phyloP scores from a whole-genome alignment of 2,329 filamentous ascomycete genomes.

The Calonectria ilicicola region DNA sequence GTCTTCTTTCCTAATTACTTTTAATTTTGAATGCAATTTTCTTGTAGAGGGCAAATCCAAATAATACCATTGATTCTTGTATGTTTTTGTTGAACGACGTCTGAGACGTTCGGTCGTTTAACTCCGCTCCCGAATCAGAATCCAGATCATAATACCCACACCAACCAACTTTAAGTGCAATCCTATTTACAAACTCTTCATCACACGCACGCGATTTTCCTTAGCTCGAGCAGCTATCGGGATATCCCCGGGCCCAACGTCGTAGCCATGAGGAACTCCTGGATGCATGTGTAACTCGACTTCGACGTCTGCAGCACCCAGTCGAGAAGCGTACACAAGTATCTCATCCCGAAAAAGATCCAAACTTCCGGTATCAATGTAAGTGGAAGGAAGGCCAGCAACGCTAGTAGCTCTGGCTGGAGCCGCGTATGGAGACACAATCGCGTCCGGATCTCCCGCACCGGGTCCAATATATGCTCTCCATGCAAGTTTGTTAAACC shows the following conservation, averaged over 20 bases:
- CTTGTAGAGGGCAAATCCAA: too few species aligned
- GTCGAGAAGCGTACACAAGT: neutral
- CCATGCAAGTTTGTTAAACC: neutral
- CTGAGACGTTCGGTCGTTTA: too few species aligned
- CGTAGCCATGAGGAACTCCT: neutral
- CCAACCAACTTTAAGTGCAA: too few species aligned
- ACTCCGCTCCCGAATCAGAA: too few species aligned
- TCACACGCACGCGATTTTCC: neutral
- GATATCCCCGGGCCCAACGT: neutral
- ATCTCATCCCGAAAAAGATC: constrained; percentile 34
- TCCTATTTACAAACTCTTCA: neutral
- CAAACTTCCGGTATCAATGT: constrained; percentile 30
- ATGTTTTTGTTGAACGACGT: too few species aligned
- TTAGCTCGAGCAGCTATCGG: neutral
- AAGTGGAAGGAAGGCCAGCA: constrained; percentile 21
- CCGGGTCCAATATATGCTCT: neutral
- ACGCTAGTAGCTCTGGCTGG: constrained; percentile 30
- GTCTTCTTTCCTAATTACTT: too few species aligned
- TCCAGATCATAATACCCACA: too few species aligned
- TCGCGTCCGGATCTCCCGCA: neutral
- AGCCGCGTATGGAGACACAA: constrained; percentile 23
- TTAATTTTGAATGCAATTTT: too few species aligned
- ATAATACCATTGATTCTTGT: too few species aligned
- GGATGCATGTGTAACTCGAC: neutral
- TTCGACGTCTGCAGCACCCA: neutral